Evolutionary conservation across 2,329 filamentous ascomycete species (phyloP).

Genomic region (Aspergillus sclerotialis): DNA sequence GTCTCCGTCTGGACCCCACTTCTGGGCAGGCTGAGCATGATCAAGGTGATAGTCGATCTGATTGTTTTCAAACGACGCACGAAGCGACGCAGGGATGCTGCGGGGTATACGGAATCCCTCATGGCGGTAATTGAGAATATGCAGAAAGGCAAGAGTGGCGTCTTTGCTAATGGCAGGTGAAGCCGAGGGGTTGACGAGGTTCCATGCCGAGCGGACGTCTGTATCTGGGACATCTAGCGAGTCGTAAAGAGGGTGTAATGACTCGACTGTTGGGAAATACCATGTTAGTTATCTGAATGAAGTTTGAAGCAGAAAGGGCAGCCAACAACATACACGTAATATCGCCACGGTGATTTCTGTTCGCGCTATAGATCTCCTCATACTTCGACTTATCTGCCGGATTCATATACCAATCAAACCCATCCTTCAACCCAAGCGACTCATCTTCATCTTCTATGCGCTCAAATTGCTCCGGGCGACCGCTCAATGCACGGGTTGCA

Average conservation of each 20-base stretch:
- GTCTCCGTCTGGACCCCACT: slow-evolving; percentile 73
- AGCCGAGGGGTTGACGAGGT: slow-evolving; percentile 89
- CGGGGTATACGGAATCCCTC: slow-evolving; percentile 92
- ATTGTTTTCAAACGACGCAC: slow-evolving; percentile 87
- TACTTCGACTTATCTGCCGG: slow-evolving; percentile 88
- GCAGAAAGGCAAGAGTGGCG: slow-evolving; percentile 85
- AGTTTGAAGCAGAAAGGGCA: not conserved
- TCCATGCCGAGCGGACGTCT: slow-evolving; percentile 90
- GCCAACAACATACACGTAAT: slow-evolving; percentile 60
- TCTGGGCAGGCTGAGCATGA: slow-evolving; percentile 61
- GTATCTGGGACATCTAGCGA: slow-evolving; percentile 59
- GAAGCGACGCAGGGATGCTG: slow-evolving; percentile 81
- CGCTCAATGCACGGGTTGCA: slow-evolving; percentile 70
- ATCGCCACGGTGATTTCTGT: slow-evolving; percentile 79
- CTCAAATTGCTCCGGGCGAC: slow-evolving; percentile 76
- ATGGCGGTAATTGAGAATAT: slow-evolving; percentile 93
- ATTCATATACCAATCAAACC: slow-evolving; percentile 99
- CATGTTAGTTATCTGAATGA: slow-evolving; percentile 7
- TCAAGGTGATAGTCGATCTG: slow-evolving; percentile 95
- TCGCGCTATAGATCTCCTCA: slow-evolving; percentile 93
- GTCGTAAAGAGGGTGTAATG: slow-evolving; percentile 77
- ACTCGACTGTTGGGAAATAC: slow-evolving; percentile 51
- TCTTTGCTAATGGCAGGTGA: slow-evolving; percentile 83
- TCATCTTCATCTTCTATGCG: slow-evolving; percentile 73
- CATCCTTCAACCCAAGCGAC: slow-evolving; percentile 78